These are phyloP conservation scores for Halenospora varia DNA, from an alignment of 495 filamentous ascomycete species.

Conservation along the genomic window DNA sequence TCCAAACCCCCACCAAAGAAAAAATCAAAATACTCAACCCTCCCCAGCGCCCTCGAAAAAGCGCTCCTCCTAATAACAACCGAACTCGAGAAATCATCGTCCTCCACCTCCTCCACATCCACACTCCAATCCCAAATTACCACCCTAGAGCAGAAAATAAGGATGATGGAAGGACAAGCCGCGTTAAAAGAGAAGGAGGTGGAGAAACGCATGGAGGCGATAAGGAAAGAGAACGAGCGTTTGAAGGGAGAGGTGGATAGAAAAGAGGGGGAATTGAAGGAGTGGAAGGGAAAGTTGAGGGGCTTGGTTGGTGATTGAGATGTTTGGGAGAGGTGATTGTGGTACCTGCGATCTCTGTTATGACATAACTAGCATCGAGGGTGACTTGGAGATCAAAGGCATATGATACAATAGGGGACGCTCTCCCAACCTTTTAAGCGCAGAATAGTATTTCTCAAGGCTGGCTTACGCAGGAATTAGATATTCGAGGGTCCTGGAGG, in stretches of 20 bases:
- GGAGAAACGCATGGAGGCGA: too few relatives aligned
- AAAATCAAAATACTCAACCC: neutral
- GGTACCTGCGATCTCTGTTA: too few relatives aligned
- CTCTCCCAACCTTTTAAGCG: too few relatives aligned
- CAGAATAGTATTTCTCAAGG: too few relatives aligned
- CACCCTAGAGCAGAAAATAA: neutral
- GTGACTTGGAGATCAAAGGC: too few relatives aligned
- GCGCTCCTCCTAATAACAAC: neutral
- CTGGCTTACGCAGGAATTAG: too few relatives aligned
- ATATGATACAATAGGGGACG: too few relatives aligned
- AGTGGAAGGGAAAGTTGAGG: neutral
- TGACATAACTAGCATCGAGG: too few relatives aligned
- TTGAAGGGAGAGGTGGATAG: neutral
- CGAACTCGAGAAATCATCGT: neutral
- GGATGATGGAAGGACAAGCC: neutral
- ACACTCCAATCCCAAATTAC: neutral
- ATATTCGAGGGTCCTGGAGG: too few relatives aligned
- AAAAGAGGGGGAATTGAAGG: neutral
- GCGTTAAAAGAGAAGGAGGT: neutral
- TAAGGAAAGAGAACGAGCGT: neutral
- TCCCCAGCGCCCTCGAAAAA: neutral
- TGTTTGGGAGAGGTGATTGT: too few relatives aligned
- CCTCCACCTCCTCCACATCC: neutral
- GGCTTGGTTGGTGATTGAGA: neutral
- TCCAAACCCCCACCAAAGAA: neutral